phyloP scores from a whole-genome alignment of 768 basidiomycete species.

The Agrocybe pediades region DNA sequence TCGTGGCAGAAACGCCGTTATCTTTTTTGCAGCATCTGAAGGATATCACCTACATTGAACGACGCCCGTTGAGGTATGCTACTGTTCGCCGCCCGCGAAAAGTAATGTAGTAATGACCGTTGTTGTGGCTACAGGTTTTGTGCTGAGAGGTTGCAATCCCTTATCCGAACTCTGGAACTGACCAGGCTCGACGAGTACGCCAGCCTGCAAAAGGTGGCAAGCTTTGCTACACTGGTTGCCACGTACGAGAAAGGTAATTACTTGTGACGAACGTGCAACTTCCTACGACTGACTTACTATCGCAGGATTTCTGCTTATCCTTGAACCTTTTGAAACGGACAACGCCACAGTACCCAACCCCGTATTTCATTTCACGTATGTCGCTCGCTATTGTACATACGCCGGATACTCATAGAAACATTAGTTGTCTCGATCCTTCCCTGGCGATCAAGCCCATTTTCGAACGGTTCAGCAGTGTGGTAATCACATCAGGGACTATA shows the following conservation, averaged over 20 bases:
- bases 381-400: neutral
- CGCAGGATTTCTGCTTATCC: conserved; percentile 90
- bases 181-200: conserved; percentile 89
- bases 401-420: conserved; percentile 12
- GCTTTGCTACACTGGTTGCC: conserved; percentile 94
- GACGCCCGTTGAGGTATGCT: conserved; percentile 82
- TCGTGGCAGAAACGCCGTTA: conserved; percentile 96
- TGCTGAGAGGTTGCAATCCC: conserved; percentile 91
- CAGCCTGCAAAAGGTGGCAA: conserved; percentile 92
- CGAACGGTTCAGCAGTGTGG: conserved; percentile 96
- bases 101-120: neutral
- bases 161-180: conserved; percentile 90
- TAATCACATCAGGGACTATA: conserved; percentile 98
- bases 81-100: neutral
- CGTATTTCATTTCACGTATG: conserved; percentile 93
- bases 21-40: conserved; percentile 98
- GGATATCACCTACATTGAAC: conserved; percentile 98
- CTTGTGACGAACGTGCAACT: neutral
- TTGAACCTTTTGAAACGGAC: conserved; percentile 98
- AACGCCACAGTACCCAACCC: conserved; percentile 99
- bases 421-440: conserved; percentile 94
- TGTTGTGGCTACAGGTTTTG: conserved; percentile 68
- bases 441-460: conserved; percentile 98
- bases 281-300: conserved; percentile 6
- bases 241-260: conserved; percentile 94